A percentile compares a stretch with the other conserved stretches of the same genome.
phyloP scores from a whole-genome alignment of 2,329 filamentous ascomycete genomes.

The Penicillium corylophilum region DNA sequence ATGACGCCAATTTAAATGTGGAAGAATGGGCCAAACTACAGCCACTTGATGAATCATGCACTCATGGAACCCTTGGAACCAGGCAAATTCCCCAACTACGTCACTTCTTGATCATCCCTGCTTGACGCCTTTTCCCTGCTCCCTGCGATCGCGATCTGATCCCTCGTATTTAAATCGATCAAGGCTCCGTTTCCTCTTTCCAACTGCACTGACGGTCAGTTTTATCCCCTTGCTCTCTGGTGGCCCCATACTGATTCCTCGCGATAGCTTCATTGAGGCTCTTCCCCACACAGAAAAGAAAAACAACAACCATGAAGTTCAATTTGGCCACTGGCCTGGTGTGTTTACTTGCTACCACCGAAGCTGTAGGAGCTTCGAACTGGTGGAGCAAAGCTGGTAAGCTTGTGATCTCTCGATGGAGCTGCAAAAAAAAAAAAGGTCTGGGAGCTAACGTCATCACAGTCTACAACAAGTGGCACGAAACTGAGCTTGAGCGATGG shows the following conservation, averaged over 20 bases:
- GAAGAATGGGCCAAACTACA: slow-evolving; percentile 5
- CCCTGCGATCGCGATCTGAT: slow-evolving; percentile 8
- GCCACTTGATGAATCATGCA: slow-evolving; percentile 29
- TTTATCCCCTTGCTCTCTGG: background rate
- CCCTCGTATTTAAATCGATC: slow-evolving; percentile 13
- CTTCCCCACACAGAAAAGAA: background rate
- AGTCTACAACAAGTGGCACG: slow-evolving; percentile 99
- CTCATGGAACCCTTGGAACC: slow-evolving; percentile 9
- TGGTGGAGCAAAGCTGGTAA: slow-evolving; percentile 87
- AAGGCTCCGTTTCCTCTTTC: background rate
- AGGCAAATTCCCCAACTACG: slow-evolving; percentile 30
- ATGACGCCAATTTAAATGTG: slow-evolving; percentile 12
- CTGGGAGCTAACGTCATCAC: slow-evolving; percentile 10
- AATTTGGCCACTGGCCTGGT: slow-evolving; percentile 66
- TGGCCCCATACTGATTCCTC: background rate
- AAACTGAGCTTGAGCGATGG: slow-evolving; percentile 97
- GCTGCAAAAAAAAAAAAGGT: background rate
- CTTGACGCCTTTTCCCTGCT: slow-evolving; percentile 16
- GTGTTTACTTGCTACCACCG: slow-evolving; percentile 66
- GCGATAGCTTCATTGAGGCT: slow-evolving; percentile 1
- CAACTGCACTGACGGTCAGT: slow-evolving; percentile 5
- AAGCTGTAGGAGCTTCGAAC: slow-evolving; percentile 68
- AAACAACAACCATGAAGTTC: slow-evolving; percentile 66
- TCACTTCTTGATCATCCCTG: slow-evolving; percentile 35
- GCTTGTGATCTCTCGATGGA: slow-evolving; percentile 36